Percentiles rank a stretch among this genome's conserved stretches.
Evolutionary conservation across 768 basidiomycete genomes (phyloP).

Genomic region (Russula griseocarnosa): DNA sequence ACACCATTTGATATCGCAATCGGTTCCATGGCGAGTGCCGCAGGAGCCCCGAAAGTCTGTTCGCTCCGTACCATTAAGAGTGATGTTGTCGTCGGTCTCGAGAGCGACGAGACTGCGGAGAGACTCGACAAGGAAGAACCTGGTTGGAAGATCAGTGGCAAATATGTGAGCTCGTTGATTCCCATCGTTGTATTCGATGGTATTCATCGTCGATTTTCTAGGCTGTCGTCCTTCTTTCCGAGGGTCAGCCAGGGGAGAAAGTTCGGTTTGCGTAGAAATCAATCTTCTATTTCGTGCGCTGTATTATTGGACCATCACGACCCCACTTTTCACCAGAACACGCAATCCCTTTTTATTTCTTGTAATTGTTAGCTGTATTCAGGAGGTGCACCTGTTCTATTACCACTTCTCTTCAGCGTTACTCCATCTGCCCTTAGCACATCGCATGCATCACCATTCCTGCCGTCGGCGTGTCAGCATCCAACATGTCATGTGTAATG

Average conservation of each 20-base stretch:
- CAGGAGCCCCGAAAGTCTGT: slow-evolving; percentile 83
- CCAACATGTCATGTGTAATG: slow-evolving; percentile 9
- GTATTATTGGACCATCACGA: neutral
- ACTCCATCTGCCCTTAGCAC: neutral
- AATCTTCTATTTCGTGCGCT: neutral
- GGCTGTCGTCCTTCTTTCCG: slow-evolving; percentile 85
- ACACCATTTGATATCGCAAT: slow-evolving; percentile 90
- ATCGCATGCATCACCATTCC: slow-evolving; percentile 9
- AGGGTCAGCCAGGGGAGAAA: slow-evolving; percentile 85
- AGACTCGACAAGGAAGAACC: slow-evolving; percentile 79
- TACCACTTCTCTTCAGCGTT: neutral
- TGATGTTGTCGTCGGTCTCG: slow-evolving; percentile 89
- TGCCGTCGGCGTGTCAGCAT: neutral
- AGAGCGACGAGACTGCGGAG: slow-evolving; percentile 69
- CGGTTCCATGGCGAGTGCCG: slow-evolving; percentile 83
- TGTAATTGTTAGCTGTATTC: slow-evolving; percentile 22
- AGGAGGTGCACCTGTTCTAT: neutral
- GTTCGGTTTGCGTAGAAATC: slow-evolving; percentile 60
- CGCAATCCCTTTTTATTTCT: slow-evolving; percentile 18
- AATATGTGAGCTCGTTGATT: slow-evolving; percentile 66
- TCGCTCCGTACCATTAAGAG: slow-evolving; percentile 92
- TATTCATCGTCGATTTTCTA: slow-evolving; percentile 32
- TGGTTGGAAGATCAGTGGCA: slow-evolving; percentile 96
- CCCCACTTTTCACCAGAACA: neutral
- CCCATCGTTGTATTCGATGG: neutral